Percentiles rank a stretch among this genome's conserved stretches.
phyloP scores from a whole-genome alignment of 352 stramenopile genomes.

The Phytophthora chlamydospora region DNA sequence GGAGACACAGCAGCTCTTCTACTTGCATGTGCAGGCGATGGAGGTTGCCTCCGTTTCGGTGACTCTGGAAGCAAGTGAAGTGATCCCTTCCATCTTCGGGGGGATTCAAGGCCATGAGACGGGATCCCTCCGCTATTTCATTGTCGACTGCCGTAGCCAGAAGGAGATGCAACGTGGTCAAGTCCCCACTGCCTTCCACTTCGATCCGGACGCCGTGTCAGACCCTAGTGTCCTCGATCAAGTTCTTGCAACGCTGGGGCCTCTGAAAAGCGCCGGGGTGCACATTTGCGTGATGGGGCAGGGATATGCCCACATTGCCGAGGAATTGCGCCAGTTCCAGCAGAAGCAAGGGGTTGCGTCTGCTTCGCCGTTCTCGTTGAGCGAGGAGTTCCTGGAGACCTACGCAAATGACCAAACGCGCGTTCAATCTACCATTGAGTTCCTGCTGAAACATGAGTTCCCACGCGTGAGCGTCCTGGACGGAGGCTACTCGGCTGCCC shows the following conservation, averaged over 20 bases:
- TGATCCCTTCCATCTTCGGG: conserved; percentile 75
- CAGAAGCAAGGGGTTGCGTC: conserved; percentile 24
- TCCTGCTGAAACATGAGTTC: conserved; percentile 78
- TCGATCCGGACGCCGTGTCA: conserved; percentile 70
- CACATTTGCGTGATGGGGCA: conserved; percentile 86
- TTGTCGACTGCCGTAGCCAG: conserved; percentile 71
- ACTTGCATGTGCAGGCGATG: conserved; percentile 63
- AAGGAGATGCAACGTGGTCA: conserved; percentile 53
- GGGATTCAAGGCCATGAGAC: conserved; percentile 63
- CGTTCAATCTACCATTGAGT: conserved; percentile 70
- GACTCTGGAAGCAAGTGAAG: conserved; percentile 59
- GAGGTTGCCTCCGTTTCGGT: conserved; percentile 57
- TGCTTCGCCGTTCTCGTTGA: conserved; percentile 54
- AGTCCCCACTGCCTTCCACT: conserved; percentile 79
- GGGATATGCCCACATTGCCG: conserved; percentile 70
- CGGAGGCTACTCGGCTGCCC: conserved; percentile 69
- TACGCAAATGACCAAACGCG: conserved; percentile 73
- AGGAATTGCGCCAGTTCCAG: conserved; percentile 57
- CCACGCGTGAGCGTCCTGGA: conserved; percentile 78
- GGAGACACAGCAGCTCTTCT: conserved; percentile 55
- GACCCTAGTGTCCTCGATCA: conserved; percentile 60
- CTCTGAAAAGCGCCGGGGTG: conserved; percentile 62
- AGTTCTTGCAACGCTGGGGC: conserved; percentile 69
- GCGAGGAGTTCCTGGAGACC: conserved; percentile 65
- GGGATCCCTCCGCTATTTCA: conserved; percentile 68